phyloP scores from a whole-genome alignment of 805 yeast species.

The Ogataea angusta region DNA sequence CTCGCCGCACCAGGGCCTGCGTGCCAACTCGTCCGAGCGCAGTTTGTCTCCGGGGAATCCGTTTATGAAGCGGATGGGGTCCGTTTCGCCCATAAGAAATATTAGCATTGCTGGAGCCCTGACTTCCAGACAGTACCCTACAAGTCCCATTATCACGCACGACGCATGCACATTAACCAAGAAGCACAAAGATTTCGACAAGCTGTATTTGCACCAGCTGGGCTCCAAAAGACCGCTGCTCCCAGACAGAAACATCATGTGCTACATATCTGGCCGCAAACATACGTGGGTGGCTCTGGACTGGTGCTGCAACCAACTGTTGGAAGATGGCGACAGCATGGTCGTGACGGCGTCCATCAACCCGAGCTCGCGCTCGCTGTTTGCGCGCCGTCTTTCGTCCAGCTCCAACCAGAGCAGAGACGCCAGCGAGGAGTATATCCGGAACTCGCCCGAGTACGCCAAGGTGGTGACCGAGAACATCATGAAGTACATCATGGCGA shows the following conservation, averaged over 20 bases:
- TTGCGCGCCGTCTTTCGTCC: constrained; percentile 22
- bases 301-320: constrained; percentile 54
- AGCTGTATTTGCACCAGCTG: constrained; percentile 39
- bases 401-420: constrained; percentile 8
- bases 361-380: constrained; percentile 25
- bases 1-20: constrained; percentile 14
- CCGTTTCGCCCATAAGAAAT: constrained; percentile 22
- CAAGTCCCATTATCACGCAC: constrained; percentile 37
- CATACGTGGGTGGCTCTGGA: constrained; percentile 86
- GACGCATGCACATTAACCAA: constrained; percentile 44
- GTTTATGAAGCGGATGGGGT: constrained; percentile 14
- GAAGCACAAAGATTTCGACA: constrained; percentile 46
- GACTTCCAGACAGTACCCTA: constrained; percentile 29
- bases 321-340: constrained; percentile 64
- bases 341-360: constrained; percentile 56
- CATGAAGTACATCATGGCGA: constrained; percentile 49
- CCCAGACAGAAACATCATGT: constrained; percentile 54
- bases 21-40: constrained; percentile 16
- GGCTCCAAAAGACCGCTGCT: constrained; percentile 33
- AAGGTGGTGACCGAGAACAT: constrained; percentile 45
- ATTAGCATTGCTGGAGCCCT: constrained; percentile 6
- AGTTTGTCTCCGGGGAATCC: constrained; percentile 23
- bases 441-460: constrained; percentile 46
- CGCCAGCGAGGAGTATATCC: constrained; percentile 32
- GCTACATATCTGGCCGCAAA: constrained; percentile 64